Conservation (phyloP, 352 stramenopile species). For the Phytophthora europaea region DNA sequence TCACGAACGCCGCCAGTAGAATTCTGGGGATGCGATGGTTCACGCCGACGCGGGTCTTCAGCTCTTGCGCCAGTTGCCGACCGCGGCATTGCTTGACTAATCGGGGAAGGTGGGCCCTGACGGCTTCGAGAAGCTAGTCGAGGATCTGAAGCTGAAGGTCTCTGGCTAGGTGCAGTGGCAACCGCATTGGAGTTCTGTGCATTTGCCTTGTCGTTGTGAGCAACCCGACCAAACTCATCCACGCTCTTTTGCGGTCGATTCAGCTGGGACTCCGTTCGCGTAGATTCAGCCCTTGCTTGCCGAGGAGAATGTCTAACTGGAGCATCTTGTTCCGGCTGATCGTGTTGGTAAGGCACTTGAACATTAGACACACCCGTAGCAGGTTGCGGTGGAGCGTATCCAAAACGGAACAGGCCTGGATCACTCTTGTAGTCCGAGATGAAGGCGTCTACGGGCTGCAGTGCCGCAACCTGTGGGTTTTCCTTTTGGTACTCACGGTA, state of each 20-base stretch:
- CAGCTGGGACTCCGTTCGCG: constrained; percentile 20
- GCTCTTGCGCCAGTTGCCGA: constrained; percentile 10
- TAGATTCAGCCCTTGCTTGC: constrained; percentile 9
- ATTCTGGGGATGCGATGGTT: constrained; percentile 26
- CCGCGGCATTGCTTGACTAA: constrained; percentile 12
- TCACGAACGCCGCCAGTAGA: constrained; percentile 35
- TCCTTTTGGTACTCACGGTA: constrained; percentile 80
- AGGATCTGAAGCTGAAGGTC: constrained; percentile 31
- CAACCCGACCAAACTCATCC: constrained; percentile 72
- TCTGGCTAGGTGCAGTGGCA: constrained; percentile 10
- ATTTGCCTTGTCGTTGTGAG: constrained; percentile 29
- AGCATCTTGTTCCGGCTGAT: constrained; percentile 37
- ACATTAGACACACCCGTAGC: constrained; percentile 56
- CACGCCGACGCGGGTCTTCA: constrained; percentile 52
- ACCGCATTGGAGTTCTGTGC: constrained; percentile 9
- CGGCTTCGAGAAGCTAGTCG: constrained; percentile 30
- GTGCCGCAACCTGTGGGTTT: constrained; percentile 62
- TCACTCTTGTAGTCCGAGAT: constrained; percentile 58
- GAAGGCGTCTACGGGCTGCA: constrained; percentile 62
- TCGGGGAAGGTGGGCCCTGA: constrained; percentile 17
- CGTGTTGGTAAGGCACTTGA: constrained; percentile 63
- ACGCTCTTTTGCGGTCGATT: constrained; percentile 30
- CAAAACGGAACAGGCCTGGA: constrained; percentile 67
- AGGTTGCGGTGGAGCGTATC: constrained; percentile 79
- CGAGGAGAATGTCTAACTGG: constrained; percentile 27